A percentile compares a stretch with the other conserved stretches of the same genome.
phyloP scores from a whole-genome alignment of 768 basidiomycete genomes.

The Russula griseocarnosa region DNA sequence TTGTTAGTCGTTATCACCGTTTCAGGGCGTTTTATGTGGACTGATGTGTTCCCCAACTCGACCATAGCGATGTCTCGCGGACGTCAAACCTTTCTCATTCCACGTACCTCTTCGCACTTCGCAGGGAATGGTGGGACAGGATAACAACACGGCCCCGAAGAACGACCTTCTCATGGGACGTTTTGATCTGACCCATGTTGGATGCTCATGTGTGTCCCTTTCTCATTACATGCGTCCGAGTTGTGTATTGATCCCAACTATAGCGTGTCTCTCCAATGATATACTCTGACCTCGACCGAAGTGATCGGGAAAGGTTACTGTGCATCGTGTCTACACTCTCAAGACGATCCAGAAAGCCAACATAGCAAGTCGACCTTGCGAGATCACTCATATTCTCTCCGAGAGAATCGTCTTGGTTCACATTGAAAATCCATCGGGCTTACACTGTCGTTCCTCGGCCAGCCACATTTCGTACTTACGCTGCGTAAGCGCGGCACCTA shows the following conservation, averaged over 20 bases:
- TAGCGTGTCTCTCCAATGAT: constrained; percentile 85
- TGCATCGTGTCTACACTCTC: constrained; percentile 89
- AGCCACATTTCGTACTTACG: too few relatives aligned
- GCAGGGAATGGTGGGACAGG: constrained; percentile 63
- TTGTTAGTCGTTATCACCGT: constrained; percentile 58
- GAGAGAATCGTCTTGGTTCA: too few relatives aligned
- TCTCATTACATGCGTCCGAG: constrained; percentile 11
- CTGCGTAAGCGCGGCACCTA: too few relatives aligned
- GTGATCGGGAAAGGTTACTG: constrained; percentile 98
- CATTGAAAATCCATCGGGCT: too few relatives aligned
- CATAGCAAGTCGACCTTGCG: constrained; percentile 91
- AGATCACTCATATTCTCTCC: too few relatives aligned
- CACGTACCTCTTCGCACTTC: constrained; percentile 86
- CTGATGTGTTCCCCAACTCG: constrained; percentile 15
- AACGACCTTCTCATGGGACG: constrained; percentile 94
- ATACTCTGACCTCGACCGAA: constrained; percentile 79
- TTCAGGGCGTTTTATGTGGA: constrained; percentile 5
- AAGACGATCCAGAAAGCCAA: constrained; percentile 99
- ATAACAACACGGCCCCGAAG: constrained; percentile 98
- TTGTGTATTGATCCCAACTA: constrained; percentile 6
- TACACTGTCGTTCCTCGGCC: too few relatives aligned
- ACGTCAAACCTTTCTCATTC: constrained; percentile 89
- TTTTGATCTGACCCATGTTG: constrained; percentile 79
- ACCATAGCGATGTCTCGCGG: constrained; percentile 83
- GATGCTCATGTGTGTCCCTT: constrained; percentile 61